Evolutionary conservation across 495 filamentous ascomycete genomes (phyloP), one percentile per base, ranked within the genome.

Genomic region (Neurospora sp.): DNA sequence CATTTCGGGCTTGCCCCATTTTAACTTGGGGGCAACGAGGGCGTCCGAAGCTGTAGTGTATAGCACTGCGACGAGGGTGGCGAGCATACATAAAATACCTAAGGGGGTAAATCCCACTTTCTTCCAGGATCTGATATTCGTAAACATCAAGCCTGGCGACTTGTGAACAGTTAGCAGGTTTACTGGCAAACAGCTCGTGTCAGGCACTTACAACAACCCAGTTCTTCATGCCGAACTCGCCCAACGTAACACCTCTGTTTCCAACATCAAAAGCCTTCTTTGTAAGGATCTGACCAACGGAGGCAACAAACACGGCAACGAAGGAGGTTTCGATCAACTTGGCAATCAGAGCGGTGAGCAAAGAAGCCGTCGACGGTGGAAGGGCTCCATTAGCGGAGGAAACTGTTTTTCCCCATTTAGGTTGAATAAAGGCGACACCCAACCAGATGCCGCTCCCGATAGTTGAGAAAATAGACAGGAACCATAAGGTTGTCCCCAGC

Each of bases 301-400:
- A 90, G 0, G 90, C 87, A 3, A 94, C 91, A 73, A 92, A 91
- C 2, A 93, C 90, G 0, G 92, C 92, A 20, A 93, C 91, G 77
- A 93, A 94, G 0, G 89, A 87, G 74, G 92, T 77, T 79, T 94
- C 92, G 69, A 94, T 91, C 0, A 88, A 88, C 80, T 93, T 94
- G 1, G 91, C 91, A 71, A 92, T 83, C 18, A 91, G 78, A 0
- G 90, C 85, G 70, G 85, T 90, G 1, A 94, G 76, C 10, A 91
- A 73, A 40, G 85, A 88, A 0, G 91, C 91, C 0, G 87, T 89
- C 0, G 87, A 84, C 0, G 87, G 85, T 0, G 81, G 81, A 22
- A 93, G 68, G 11, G 84, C 79, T 0, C 78, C 81, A 1, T 16
- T 27, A 6, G 85, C 82, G 40, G 81, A 79, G 5, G 81, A 81